phyloP scores from a whole-genome alignment of 1,284 basidiomycete genomes.

The Ganoderma resinaceum region DNA sequence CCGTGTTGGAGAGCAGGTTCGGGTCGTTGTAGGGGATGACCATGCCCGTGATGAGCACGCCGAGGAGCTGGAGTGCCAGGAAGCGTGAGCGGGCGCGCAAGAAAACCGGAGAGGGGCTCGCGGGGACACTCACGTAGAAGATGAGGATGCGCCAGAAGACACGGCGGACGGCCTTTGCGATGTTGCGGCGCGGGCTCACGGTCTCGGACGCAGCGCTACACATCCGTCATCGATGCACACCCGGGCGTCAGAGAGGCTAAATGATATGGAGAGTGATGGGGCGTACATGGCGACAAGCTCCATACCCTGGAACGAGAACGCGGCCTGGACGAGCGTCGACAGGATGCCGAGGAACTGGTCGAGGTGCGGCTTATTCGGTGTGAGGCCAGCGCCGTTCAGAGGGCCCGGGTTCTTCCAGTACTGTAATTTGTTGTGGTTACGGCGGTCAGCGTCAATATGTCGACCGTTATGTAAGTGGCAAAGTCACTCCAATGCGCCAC shows the following conservation, averaged over 20 bases:
- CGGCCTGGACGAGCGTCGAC: conserved; percentile 76
- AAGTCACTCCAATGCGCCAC: neutral
- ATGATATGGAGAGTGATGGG: neutral
- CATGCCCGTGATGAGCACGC: conserved; percentile 80
- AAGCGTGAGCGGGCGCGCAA: neutral
- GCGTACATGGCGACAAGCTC: conserved; percentile 81
- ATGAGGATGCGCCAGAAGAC: conserved; percentile 83
- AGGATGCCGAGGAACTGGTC: conserved; percentile 79
- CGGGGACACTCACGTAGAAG: conserved; percentile 61
- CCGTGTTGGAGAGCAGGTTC: conserved; percentile 59
- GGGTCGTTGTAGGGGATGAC: conserved; percentile 78
- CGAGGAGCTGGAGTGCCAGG: conserved; percentile 53
- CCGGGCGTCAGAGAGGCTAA: neutral
- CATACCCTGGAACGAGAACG: conserved; percentile 86
- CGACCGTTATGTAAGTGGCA: neutral
- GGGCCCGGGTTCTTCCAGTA: conserved; percentile 80
- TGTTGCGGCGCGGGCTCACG: conserved; percentile 78
- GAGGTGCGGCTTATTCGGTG: conserved; percentile 46
- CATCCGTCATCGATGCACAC: neutral
- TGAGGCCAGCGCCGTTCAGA: conserved; percentile 54
- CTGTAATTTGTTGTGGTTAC: conserved; percentile 38
- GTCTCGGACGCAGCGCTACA: conserved; percentile 75
- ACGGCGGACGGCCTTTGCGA: conserved; percentile 80
- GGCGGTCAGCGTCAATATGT: neutral
- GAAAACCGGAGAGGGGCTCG: neutral